A percentile compares a stretch with the other conserved stretches of the same genome.
Conservation (phyloP, 441 rosid species). For the Erysimum pusillum region DNA sequence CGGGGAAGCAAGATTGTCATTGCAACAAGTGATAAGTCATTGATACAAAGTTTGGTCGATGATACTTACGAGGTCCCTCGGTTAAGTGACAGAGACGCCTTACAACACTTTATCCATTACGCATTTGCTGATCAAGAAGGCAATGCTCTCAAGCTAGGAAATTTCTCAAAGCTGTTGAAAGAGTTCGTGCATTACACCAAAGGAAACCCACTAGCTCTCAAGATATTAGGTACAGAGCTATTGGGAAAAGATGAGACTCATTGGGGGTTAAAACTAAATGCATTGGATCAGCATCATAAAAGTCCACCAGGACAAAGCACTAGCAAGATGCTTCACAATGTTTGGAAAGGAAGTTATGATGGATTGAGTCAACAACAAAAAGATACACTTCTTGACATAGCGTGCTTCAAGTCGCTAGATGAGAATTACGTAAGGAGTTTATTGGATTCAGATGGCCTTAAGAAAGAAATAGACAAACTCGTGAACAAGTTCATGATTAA, state of each 20-base stretch:
- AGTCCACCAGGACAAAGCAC: background rate
- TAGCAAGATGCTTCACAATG: conserved; percentile 27
- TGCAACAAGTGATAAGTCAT: conserved; percentile 50
- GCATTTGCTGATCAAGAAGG: conserved; percentile 22
- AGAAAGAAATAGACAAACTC: background rate
- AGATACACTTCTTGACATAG: conserved; percentile 37
- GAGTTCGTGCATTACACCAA: background rate
- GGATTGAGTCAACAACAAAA: conserved; percentile 10
- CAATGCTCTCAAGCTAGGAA: background rate
- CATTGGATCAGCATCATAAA: background rate
- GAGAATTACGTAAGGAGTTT: conserved; percentile 21
- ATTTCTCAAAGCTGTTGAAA: conserved; percentile 1
- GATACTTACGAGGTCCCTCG: conserved; percentile 26
- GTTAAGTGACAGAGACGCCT: conserved; percentile 11
- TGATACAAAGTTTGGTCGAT: conserved; percentile 9
- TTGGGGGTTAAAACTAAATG: conserved; percentile 5
- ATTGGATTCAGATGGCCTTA: conserved; percentile 13
- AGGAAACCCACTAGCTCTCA: conserved; percentile 38
- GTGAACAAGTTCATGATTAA: conserved; percentile 37
- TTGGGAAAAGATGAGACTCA: conserved; percentile 25
- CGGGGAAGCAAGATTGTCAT: conserved; percentile 52
- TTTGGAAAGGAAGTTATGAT: conserved; percentile 22
- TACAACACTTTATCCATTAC: conserved; percentile 21
- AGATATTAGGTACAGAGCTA: conserved; percentile 32
- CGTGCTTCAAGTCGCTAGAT: conserved; percentile 27